These are phyloP conservation scores for Podaxis carcinomalis DNA, from an alignment of 768 basidiomycete species.

Conservation along the genomic window DNA sequence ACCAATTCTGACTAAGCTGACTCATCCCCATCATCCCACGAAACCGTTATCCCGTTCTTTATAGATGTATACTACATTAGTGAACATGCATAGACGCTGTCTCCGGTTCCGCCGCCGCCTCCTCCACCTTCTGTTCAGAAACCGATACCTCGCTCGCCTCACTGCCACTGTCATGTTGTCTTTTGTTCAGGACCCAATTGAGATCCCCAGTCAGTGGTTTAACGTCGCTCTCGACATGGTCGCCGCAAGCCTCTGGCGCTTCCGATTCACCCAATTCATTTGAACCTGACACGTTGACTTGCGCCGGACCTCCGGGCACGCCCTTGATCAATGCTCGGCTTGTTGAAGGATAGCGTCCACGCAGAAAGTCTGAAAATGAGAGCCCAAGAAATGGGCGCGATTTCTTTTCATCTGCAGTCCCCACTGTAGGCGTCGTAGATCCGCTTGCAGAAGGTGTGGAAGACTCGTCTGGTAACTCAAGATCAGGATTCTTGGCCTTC, in stretches of 20 bases:
- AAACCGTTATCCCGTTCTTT: no score
- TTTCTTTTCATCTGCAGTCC: conserved; percentile 33
- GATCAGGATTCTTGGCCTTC: conserved; percentile 23
- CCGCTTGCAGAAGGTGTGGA: conserved; percentile 50
- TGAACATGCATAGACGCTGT: conserved; percentile 1
- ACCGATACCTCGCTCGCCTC: not conserved
- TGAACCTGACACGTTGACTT: not conserved
- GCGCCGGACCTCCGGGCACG: conserved; percentile 4
- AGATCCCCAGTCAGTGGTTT: not conserved
- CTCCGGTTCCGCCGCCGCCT: not conserved
- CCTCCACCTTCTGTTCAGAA: conserved; percentile 1
- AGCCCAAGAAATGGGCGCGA: conserved; percentile 52
- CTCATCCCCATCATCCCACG: no score
- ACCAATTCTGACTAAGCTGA: no score
- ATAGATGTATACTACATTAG: not conserved
- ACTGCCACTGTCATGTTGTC: not conserved
- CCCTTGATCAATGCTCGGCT: conserved; percentile 23
- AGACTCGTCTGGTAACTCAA: conserved; percentile 25
- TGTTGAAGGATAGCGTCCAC: conserved; percentile 55
- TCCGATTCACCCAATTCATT: conserved; percentile 1
- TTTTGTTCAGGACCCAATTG: not conserved
- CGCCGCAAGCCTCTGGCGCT: not conserved
- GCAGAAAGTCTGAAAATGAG: conserved; percentile 60
- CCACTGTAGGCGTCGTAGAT: conserved; percentile 50
- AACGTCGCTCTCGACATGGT: not conserved